These are phyloP conservation scores for Cenchrus purpureus DNA, from an alignment of 176 grass and related monocot species.

Conservation along the genomic window DNA sequence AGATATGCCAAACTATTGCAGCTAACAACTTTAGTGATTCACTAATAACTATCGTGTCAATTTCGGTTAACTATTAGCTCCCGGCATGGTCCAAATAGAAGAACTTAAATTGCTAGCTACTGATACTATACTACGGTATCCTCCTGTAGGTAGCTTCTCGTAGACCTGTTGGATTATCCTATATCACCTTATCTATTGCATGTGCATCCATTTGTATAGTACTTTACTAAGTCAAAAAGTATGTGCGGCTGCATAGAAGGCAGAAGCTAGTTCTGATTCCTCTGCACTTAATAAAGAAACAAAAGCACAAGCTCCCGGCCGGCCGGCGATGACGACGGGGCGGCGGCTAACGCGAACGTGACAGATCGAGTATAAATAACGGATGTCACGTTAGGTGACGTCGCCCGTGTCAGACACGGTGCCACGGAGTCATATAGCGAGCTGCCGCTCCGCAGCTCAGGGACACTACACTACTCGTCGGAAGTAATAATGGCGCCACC, in stretches of 20 bases:
- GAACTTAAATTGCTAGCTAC: no score
- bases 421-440: not conserved
- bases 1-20: no score
- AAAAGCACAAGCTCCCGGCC: not conserved
- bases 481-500: not conserved
- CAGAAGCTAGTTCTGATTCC: not conserved
- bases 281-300: not conserved
- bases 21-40: no score
- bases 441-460: not conserved
- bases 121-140: not conserved
- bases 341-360: not conserved
- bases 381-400: not conserved
- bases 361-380: not conserved
- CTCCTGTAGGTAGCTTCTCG: not conserved
- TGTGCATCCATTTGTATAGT: not conserved
- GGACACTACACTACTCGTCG: not conserved
- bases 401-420: not conserved
- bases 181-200: not conserved
- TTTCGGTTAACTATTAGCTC: no score
- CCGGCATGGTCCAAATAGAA: no score
- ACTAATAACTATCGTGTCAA: no score
- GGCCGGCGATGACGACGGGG: not conserved
- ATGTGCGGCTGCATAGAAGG: not conserved
- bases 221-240: not conserved
- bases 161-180: not conserved